Evolutionary conservation across 1,284 basidiomycete species (phyloP).

Genomic region (Apiotrichum gracile): DNA sequence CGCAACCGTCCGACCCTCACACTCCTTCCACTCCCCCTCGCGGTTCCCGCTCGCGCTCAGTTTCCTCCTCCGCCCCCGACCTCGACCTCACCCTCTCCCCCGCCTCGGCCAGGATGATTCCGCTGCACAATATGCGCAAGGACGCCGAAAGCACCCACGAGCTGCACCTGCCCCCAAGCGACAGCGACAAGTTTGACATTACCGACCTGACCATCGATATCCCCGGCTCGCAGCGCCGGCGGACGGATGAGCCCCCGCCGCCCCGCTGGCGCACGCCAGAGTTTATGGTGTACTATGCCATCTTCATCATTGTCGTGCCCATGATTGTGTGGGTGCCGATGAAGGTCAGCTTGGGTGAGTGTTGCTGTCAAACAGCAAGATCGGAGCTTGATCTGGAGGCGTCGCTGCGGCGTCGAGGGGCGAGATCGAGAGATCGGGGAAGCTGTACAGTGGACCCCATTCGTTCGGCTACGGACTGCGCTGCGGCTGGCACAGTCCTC

Average conservation of each 20-base stretch:
- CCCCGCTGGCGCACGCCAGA: constrained; percentile 72
- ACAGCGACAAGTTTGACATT: constrained; percentile 10
- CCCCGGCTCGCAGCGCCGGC: constrained; percentile 19
- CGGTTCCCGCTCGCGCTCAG: background rate
- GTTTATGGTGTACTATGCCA: constrained; percentile 70
- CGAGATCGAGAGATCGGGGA: too few relatives aligned
- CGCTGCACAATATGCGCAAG: background rate
- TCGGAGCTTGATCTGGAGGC: too few relatives aligned
- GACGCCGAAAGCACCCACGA: background rate
- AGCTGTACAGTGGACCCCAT: too few relatives aligned
- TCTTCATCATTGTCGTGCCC: constrained; percentile 61
- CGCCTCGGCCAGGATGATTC: background rate
- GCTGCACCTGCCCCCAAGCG: background rate
- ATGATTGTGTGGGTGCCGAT: constrained; percentile 76
- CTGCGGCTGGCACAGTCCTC: too few relatives aligned
- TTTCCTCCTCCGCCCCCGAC: background rate
- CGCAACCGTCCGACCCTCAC: background rate
- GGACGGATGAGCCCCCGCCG: constrained; percentile 9
- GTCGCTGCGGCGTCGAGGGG: too few relatives aligned
- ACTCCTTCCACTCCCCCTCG: background rate
- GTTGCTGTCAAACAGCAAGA: background rate
- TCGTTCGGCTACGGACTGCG: too few relatives aligned
- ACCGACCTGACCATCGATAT: constrained; percentile 35
- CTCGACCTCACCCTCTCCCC: background rate
- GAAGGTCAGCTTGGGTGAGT: constrained; percentile 65